These are phyloP conservation scores for Paspalum notatum DNA, from an alignment of 176 grass and related monocot genomes.

Conservation along the genomic window DNA sequence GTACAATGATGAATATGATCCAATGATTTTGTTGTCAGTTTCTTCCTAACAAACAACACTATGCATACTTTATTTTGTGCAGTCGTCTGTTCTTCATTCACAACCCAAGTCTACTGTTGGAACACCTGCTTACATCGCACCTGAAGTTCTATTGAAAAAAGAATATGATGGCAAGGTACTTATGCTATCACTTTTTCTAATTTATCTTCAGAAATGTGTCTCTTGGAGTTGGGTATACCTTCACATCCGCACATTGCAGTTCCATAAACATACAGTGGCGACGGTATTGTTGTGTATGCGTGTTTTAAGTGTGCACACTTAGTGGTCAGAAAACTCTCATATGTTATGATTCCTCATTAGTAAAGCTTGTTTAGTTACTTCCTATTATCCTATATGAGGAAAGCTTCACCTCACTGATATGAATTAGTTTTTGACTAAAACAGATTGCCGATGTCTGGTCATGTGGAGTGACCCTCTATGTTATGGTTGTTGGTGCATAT, in stretches of 20 bases:
- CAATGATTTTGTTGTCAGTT: constrained; percentile 1
- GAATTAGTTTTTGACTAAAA: constrained; percentile 34
- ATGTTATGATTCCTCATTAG: neutral
- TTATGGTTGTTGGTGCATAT: constrained; percentile 84
- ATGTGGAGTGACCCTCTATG: constrained; percentile 80
- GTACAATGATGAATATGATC: constrained; percentile 2
- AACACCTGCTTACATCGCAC: constrained; percentile 83
- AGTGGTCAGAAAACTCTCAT: neutral
- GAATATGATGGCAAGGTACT: constrained; percentile 88
- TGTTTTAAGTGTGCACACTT: neutral
- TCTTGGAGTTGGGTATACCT: neutral
- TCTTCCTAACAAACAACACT: constrained; percentile 16
- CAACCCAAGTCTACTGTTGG: constrained; percentile 89
- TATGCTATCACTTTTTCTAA: neutral
- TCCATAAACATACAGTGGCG: constrained; percentile 18
- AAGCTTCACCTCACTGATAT: constrained; percentile 25
- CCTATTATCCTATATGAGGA: neutral
- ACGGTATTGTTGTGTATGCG: constrained; percentile 4
- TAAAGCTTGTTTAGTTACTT: neutral
- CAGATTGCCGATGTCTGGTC: constrained; percentile 90
- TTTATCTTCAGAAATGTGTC: neutral
- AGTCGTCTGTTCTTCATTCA: constrained; percentile 86
- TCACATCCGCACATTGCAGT: neutral
- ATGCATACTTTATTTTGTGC: constrained; percentile 37
- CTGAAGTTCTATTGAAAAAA: constrained; percentile 81